phyloP scores from a whole-genome alignment of 2,329 filamentous ascomycete species.

The Xylaria sp. region DNA sequence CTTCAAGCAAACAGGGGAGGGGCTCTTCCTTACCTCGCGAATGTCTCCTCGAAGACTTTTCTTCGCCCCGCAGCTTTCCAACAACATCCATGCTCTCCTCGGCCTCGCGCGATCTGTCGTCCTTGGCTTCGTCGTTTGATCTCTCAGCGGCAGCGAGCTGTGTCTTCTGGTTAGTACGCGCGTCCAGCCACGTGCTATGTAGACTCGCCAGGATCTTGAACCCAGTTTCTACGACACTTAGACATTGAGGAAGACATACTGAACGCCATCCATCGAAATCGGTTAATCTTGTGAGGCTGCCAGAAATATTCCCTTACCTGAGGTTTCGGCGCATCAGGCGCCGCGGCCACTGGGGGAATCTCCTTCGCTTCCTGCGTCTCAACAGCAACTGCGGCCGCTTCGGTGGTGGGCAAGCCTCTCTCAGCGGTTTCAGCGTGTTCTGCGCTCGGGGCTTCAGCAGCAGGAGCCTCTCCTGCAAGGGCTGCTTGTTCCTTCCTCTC shows the following conservation, averaged over 20 bases:
- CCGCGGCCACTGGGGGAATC: constrained; percentile 26
- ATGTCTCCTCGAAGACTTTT: constrained; percentile 46
- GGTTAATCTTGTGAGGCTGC: constrained; percentile 40
- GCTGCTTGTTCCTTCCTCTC: constrained; percentile 11
- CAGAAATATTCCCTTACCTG: constrained; percentile 44
- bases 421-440: constrained; percentile 23
- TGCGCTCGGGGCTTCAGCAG: background rate
- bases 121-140: constrained; percentile 12
- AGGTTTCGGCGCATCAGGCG: constrained; percentile 37
- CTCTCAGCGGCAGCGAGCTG: constrained; percentile 40
- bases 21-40: constrained; percentile 60
- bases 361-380: constrained; percentile 27
- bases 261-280: constrained; percentile 41
- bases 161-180: constrained; percentile 21
- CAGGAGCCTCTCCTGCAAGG: background rate
- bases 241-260: constrained; percentile 41
- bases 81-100: constrained; percentile 55
- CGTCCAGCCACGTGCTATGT: constrained; percentile 1
- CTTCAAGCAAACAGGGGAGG: constrained; percentile 44
- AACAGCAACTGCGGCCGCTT: constrained; percentile 13
- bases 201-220: constrained; percentile 29
- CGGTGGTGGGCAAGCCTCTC: constrained; percentile 22
- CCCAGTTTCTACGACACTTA: constrained; percentile 33
- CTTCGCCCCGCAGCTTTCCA: constrained; percentile 53
- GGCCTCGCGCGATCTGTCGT: constrained; percentile 32